Conservation (phyloP, 2,329 filamentous ascomycete genomes). For the Dactylellina sp. region DNA sequence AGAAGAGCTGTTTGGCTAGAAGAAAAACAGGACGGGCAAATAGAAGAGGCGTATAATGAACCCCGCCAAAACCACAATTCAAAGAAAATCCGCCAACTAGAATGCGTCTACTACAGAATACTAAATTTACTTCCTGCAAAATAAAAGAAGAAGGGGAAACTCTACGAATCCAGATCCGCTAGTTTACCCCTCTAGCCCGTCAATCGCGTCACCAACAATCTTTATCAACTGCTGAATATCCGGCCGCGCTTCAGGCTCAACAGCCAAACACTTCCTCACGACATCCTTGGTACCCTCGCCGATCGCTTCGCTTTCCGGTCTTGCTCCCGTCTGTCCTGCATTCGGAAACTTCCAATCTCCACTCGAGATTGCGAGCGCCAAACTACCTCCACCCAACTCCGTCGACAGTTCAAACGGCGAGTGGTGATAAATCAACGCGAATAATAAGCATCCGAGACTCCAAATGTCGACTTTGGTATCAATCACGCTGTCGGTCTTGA, state of each 20-base stretch:
- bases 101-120: background rate
- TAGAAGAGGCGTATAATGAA: background rate
- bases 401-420: constrained; percentile 95
- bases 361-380: constrained; percentile 68
- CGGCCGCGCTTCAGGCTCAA: constrained; percentile 88
- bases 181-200: constrained; percentile 6
- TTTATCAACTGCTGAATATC: constrained; percentile 85
- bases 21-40: background rate
- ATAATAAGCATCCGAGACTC: constrained; percentile 97
- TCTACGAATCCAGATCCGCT: background rate
- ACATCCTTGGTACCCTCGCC: constrained; percentile 87
- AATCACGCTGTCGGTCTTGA: constrained; percentile 89
- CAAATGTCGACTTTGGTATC: constrained; percentile 98
- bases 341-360: constrained; percentile 98
- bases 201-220: constrained; percentile 76
- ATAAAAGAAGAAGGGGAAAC: background rate
- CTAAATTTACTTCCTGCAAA: no score
- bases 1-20: background rate
- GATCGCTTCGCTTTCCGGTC: constrained; percentile 67
- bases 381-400: constrained; percentile 92
- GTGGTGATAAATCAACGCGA: constrained; percentile 95
- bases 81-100: background rate
- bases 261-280: constrained; percentile 83
- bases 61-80: background rate
- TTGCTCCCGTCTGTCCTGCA: constrained; percentile 76